Base-by-base conservation (phyloP, 176 grass and related monocot genomes). In the Areca catechu region DNA sequence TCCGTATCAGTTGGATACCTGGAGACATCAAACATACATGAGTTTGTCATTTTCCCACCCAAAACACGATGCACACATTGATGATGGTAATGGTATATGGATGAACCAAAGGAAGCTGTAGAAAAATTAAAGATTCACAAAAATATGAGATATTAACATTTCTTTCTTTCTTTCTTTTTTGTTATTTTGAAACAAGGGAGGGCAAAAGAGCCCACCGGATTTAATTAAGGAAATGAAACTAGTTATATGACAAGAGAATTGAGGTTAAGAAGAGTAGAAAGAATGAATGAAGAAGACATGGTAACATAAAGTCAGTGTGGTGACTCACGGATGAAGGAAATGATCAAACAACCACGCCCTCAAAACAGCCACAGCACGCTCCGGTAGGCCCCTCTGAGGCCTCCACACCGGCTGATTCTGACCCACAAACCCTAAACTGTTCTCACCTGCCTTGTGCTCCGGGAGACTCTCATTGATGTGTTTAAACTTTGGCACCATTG, bases 1-100 rank as follows among this genome's bases (percentile, higher is more conserved):
- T 85, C 82, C 17, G 71, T 47, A n/a, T 85, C 82, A 56, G 82
- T 79, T 2, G 82, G 82, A 58, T 85, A 85, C 66, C 82, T 85
- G 56, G 24, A 61, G 47, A 70, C n/a, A 69, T 22, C 18, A n/a
- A 15, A 19, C 16, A 5, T 50, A 7, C 30, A 57, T 49, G 37
- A 54, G 61, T 48, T n/a, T 51, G 16, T 60, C 27, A n/a, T 18
- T 22, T 57, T 3, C 49, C 22, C 1, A 56, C 6, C 17, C 24
- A 57, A 20, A 19, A 57, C 19, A 34, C 16, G 48, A 60, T 60
- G 73, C 73, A 68, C 53, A 7, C 21, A 60, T 61, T 76, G 2
- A 66, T 57, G 0, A 55, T 10, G 0, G 34, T 14, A 43, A 43
- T 43, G 14, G 2, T 3, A 43, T 43, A 43, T 43, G 10, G 34